A percentile compares a stretch with the other conserved stretches of the same genome.
Conservation (phyloP, 495 filamentous ascomycete genomes). For the Hypoxylon subgilvum region DNA sequence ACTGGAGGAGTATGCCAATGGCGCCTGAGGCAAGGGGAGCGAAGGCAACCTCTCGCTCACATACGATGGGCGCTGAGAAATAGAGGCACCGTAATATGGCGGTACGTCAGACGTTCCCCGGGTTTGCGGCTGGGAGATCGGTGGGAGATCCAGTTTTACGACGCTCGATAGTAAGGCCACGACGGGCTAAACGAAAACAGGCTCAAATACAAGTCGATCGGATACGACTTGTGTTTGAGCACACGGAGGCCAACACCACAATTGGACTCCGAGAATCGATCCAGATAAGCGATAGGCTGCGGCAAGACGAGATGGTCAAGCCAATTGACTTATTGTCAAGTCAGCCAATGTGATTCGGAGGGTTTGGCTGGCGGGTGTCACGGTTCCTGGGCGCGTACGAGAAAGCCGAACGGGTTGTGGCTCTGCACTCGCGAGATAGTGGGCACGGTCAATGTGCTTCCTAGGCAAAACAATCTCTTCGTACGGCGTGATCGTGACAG, state of each 20-base stretch:
- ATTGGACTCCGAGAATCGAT: slow-evolving; percentile 15
- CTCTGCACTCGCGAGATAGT: slow-evolving; percentile 25
- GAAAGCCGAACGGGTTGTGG: slow-evolving; percentile 17
- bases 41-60: slow-evolving; percentile 78
- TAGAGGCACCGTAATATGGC: slow-evolving; percentile 76
- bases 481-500: slow-evolving; percentile 34
- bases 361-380: slow-evolving; percentile 6
- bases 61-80: slow-evolving; percentile 69
- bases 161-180: slow-evolving; percentile 55
- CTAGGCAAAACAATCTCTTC: slow-evolving; percentile 24
- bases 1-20: slow-evolving; percentile 67
- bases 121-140: slow-evolving; percentile 87
- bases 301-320: not conserved
- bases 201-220: slow-evolving; percentile 26
- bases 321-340: slow-evolving; percentile 29
- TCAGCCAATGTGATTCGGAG: slow-evolving; percentile 12
- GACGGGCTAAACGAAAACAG: slow-evolving; percentile 43
- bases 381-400: slow-evolving; percentile 22
- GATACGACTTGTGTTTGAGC: slow-evolving; percentile 26
- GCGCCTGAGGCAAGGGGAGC: slow-evolving; percentile 71
- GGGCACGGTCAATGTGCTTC: slow-evolving; percentile 20
- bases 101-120: slow-evolving; percentile 79
- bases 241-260: slow-evolving; percentile 24
- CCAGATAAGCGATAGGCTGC: slow-evolving; percentile 1
- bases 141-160: slow-evolving; percentile 99